Evolutionary conservation across 2,329 filamentous ascomycete genomes (phyloP), one percentile per base, ranked within the genome.

Genomic region (Camptophora hylomeconis): DNA sequence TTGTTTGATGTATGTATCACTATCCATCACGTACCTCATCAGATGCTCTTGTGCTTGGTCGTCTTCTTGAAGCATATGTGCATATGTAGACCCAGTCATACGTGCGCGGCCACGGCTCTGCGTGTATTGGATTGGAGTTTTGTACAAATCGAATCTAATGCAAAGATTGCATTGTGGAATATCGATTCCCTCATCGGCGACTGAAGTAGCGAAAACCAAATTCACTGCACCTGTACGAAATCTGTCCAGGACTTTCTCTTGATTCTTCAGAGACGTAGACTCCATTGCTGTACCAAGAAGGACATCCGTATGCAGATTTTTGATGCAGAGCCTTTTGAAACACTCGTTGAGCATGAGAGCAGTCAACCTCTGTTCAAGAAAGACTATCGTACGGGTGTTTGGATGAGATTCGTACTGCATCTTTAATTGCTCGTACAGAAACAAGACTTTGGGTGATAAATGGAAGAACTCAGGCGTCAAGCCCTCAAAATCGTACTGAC

Each of bases 111-210:
- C 89, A 38, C 83, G 72, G 9, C 86, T 94, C 51, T 98, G 89
- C 12, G 95, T 75, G 48, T 94, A 95, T 47, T 92, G 81, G 29
- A 95, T 95, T 52, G 93, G 74, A 0, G 87, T 94, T 7, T 68
- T 65, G 53, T 84, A 93, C 2, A 92, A 67, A 48, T 95, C 83
- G 45, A 94, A 98, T 2, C 61, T 61, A 15, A 76, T 54, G 7
- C 76, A 65, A n/a, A 76, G 50, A 39, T 76, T 76, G 52, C 72
- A 77, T 35, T 73, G 68, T 4, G 71, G 71, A 13, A 76, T 72
- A 45, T 77, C 72, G 5, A 77, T 61, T 1, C 72, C 72, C 52
- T 77, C 72, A 46, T 77, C 72, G 3, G 69, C 72, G 2, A 76
- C 68, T 8, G 70, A 72, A 5, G 72, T 77, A 20, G 71, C 65